Percentiles rank a stretch among this genome's conserved stretches.
Evolutionary conservation across 345 rosid genomes (phyloP).

Genomic region (Eucalyptus victrix): DNA sequence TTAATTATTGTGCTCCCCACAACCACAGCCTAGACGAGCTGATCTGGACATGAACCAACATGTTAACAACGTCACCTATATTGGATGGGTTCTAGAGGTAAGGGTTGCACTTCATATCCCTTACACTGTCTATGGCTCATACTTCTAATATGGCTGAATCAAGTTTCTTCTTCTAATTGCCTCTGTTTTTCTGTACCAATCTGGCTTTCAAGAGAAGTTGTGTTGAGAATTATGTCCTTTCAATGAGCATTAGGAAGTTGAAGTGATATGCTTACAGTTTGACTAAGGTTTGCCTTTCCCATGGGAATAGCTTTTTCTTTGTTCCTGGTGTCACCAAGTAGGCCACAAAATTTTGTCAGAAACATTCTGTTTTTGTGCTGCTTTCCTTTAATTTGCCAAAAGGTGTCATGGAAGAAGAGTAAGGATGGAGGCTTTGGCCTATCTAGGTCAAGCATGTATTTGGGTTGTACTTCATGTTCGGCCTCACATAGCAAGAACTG

Average conservation of each 20-base stretch:
- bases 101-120: neutral
- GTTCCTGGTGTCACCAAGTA: neutral
- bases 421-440: neutral
- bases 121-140: neutral
- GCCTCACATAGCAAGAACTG: neutral
- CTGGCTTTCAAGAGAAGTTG: neutral
- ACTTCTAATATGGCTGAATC: neutral
- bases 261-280: neutral
- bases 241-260: neutral
- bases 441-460: neutral
- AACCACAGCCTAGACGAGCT: constrained; percentile 68
- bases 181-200: neutral
- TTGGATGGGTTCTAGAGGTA: constrained; percentile 94
- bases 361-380: neutral
- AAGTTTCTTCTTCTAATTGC: neutral
- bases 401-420: neutral
- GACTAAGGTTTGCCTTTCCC: neutral
- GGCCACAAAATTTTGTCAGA: neutral
- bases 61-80: constrained; percentile 81
- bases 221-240: neutral
- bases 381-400: neutral
- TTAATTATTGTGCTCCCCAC: neutral
- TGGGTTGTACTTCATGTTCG: neutral
- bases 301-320: neutral
- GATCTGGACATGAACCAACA: constrained; percentile 99